Evolutionary conservation across 306 rosid species (phyloP), one percentile per base, ranked within the genome.

Genomic region (Inga oerstediana): DNA sequence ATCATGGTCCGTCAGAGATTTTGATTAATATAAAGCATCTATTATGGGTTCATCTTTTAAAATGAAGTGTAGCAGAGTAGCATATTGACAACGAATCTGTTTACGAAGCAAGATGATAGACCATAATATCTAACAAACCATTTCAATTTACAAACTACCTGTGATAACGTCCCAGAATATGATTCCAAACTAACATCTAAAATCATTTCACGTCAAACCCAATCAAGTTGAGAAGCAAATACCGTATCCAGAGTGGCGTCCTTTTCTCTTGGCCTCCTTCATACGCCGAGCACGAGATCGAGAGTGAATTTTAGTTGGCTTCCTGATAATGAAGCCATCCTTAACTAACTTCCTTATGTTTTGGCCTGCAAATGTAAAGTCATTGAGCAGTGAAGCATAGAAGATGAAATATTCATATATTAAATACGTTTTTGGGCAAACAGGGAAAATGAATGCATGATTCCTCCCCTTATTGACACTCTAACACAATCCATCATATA

Each of bases 241-340:
- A 96, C 99, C 99, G 27, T 96, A 91, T 73, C 99, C 99, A 19
- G 99, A 92, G 82, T 96, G 99, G 32, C 99, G 93, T 0, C 99
- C 99, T 86, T 96, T 96, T 79, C 92, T 89, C 93, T 92, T 96
- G 22, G 99, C 99, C 84, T 88, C 99, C 84, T 90, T 93, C 98
- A 93, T 93, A 0, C 99, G 80, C 48, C 99, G 96, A 3, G 99
- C 99, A 37, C 98, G 99, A 34, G 99, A 96, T 4, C 99, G 91
- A 0, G 99, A 96, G 81, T 96, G 99, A 65, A 96, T 96, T 91
- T 96, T 96, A 8, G 99, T 96, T 20, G 99, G 99, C 80, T 96
- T 96, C 90, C 99, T 88, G 90, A 96, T 93, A 34, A 96, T 90
- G 84, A 96, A 96, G 6, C 99, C 99, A 91, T 96, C 98, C 91